Evolutionary conservation across 1,139 yeast genomes (phyloP).

Genomic region (Lodderomyces oxycetoniae): DNA sequence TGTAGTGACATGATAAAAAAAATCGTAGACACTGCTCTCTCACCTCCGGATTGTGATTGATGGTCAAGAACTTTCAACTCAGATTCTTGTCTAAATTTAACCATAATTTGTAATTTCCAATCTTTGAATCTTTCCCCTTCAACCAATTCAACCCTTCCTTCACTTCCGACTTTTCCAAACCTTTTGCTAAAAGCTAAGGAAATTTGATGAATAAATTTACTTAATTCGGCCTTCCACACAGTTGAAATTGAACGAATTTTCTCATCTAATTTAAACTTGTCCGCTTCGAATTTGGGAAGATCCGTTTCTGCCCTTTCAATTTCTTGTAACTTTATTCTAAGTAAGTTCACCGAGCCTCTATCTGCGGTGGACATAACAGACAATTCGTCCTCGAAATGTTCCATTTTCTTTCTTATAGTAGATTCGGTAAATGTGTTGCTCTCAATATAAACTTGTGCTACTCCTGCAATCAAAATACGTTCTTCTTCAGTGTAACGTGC

Average conservation of each 20-base stretch:
- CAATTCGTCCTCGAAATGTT: slow-evolving; percentile 36
- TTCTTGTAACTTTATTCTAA: slow-evolving; percentile 28
- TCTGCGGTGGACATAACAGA: slow-evolving; percentile 38
- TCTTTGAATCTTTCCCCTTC: slow-evolving; percentile 55
- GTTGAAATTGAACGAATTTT: slow-evolving; percentile 37
- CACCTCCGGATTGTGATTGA: slow-evolving; percentile 96
- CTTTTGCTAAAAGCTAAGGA: slow-evolving; percentile 61
- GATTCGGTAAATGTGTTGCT: slow-evolving; percentile 40
- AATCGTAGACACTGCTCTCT: slow-evolving; percentile 91
- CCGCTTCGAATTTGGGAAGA: slow-evolving; percentile 31
- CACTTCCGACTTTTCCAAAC: slow-evolving; percentile 75
- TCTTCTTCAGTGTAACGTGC: slow-evolving; percentile 39
- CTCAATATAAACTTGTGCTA: slow-evolving; percentile 42
- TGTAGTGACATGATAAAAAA: slow-evolving; percentile 87
- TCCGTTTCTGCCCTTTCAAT: slow-evolving; percentile 25
- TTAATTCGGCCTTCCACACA: slow-evolving; percentile 59
- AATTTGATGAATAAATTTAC: slow-evolving; percentile 46
- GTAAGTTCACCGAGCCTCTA: slow-evolving; percentile 30
- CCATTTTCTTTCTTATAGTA: slow-evolving; percentile 28
- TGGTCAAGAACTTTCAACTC: slow-evolving; percentile 68
- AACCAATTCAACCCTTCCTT: slow-evolving; percentile 67
- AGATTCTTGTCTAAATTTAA: slow-evolving; percentile 76
- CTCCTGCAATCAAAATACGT: slow-evolving; percentile 34
- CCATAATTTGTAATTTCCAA: slow-evolving; percentile 83
- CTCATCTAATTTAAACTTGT: slow-evolving; percentile 23